phyloP scores from a whole-genome alignment of 345 rosid genomes.

The Fremontodendron californicum region DNA sequence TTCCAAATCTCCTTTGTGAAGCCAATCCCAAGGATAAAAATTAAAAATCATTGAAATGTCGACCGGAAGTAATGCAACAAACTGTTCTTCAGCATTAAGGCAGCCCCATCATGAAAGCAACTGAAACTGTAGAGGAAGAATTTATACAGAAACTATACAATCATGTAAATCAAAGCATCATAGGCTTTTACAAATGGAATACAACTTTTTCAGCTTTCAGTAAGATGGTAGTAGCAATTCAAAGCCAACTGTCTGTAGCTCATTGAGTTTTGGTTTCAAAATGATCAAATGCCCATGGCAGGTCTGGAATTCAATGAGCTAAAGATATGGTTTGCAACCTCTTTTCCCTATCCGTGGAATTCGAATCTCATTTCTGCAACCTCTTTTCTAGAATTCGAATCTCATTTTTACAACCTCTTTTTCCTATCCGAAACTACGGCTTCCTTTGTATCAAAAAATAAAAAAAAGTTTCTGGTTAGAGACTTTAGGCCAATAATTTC shows the following conservation, averaged over 20 bases:
- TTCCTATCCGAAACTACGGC: too few species aligned
- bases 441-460: not conserved
- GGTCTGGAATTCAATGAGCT: too few species aligned
- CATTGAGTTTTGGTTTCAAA: not conserved
- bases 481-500: not conserved
- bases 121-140: not conserved
- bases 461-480: not conserved
- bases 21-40: conserved; percentile 9
- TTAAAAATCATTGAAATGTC: not conserved
- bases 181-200: not conserved
- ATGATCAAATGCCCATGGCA: too few species aligned
- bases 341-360: too few species aligned
- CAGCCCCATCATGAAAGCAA: not conserved
- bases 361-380: too few species aligned
- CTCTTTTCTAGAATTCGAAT: too few species aligned
- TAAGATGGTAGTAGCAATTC: not conserved
- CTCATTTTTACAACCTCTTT: too few species aligned
- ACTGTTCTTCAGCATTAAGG: not conserved
- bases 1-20: not conserved
- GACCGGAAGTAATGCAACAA: not conserved
- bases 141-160: not conserved
- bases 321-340: too few species aligned
- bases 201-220: not conserved
- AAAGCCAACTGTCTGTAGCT: not conserved
- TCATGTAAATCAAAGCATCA: not conserved